These are phyloP conservation scores for Aristolochia californica DNA, from an alignment of 164 flowering plant genomes.

Conservation along the genomic window DNA sequence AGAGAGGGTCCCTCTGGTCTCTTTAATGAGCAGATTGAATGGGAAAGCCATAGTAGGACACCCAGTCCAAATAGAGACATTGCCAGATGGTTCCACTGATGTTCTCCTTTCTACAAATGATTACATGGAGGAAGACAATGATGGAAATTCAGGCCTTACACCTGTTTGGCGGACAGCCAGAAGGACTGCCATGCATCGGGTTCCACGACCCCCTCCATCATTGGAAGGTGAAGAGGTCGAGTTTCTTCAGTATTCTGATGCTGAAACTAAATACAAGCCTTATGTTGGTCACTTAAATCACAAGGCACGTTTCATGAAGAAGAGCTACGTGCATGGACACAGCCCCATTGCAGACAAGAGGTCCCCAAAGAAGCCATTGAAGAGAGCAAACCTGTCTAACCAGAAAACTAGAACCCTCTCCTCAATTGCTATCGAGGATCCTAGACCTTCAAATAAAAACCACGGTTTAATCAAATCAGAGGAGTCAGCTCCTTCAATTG, in stretches of 20 bases:
- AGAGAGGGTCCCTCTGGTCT: slow-evolving; percentile 72
- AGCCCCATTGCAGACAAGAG: slow-evolving; percentile 27
- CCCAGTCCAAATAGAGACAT: slow-evolving; percentile 53
- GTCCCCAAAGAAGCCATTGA: slow-evolving; percentile 32
- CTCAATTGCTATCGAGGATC: slow-evolving; percentile 43
- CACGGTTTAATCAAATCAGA: slow-evolving; percentile 31
- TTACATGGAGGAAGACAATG: slow-evolving; percentile 15
- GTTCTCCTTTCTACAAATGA: slow-evolving; percentile 18
- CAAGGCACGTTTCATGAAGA: slow-evolving; percentile 18
- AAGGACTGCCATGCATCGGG: slow-evolving; percentile 67
- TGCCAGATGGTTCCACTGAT: slow-evolving; percentile 52
- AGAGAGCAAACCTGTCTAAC: slow-evolving; percentile 42
- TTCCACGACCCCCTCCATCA: slow-evolving; percentile 57
- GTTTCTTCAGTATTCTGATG: slow-evolving; percentile 22
- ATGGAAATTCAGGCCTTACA: slow-evolving; percentile 33
- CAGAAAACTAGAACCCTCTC: slow-evolving; percentile 80
- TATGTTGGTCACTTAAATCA: slow-evolving; percentile 16
- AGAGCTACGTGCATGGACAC: slow-evolving; percentile 15
- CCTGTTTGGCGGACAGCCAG: slow-evolving; percentile 87
- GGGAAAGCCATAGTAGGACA: slow-evolving; percentile 85
- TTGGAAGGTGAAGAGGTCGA: slow-evolving; percentile 32
- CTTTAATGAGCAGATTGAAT: slow-evolving; percentile 65
- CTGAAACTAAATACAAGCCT: slow-evolving; percentile 26
- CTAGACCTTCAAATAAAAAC: slow-evolving; percentile 11
- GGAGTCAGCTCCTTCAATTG: slow-evolving; percentile 40